Evolutionary conservation across 208 protist species (phyloP).

Genomic region (Leptomonas pyrrhocoris): DNA sequence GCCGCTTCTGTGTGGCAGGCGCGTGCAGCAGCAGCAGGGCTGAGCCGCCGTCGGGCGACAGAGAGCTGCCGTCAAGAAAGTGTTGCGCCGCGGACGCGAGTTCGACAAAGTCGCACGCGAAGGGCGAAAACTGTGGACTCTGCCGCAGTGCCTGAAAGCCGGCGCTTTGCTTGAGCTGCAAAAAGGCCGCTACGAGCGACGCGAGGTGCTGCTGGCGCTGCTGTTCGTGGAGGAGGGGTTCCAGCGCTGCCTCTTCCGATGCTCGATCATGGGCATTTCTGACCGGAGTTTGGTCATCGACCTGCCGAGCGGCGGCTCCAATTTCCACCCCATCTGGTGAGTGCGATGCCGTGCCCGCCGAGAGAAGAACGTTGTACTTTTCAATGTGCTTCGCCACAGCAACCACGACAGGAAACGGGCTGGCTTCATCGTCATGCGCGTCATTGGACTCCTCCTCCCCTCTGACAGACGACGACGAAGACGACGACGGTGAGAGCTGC

Average conservation of each 20-base stretch:
- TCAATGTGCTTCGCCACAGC: conserved; percentile 21
- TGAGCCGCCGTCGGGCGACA: neutral
- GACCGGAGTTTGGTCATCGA: neutral
- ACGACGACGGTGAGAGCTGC: conserved; percentile 4
- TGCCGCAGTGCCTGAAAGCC: conserved; percentile 45
- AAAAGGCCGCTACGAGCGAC: conserved; percentile 30
- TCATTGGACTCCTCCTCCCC: neutral
- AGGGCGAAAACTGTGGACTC: conserved; percentile 35
- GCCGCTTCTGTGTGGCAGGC: conserved; percentile 21
- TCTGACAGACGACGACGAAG: neutral
- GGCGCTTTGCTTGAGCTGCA: conserved; percentile 32
- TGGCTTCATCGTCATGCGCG: neutral
- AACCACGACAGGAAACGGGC: neutral
- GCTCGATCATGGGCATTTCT: neutral
- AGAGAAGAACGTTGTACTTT: conserved; percentile 4
- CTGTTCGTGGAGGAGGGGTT: neutral
- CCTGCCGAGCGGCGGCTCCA: neutral
- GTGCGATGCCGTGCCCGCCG: neutral
- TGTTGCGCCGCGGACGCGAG: conserved; percentile 41
- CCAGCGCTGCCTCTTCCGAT: neutral
- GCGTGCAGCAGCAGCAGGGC: conserved; percentile 4
- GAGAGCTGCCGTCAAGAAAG: conserved; percentile 26
- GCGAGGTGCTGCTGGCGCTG: conserved; percentile 17
- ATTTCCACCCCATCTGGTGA: neutral
- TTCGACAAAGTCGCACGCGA: conserved; percentile 54